Base-by-base conservation (phyloP, 345 rosid genomes). In the Dipteronia sinensis region DNA sequence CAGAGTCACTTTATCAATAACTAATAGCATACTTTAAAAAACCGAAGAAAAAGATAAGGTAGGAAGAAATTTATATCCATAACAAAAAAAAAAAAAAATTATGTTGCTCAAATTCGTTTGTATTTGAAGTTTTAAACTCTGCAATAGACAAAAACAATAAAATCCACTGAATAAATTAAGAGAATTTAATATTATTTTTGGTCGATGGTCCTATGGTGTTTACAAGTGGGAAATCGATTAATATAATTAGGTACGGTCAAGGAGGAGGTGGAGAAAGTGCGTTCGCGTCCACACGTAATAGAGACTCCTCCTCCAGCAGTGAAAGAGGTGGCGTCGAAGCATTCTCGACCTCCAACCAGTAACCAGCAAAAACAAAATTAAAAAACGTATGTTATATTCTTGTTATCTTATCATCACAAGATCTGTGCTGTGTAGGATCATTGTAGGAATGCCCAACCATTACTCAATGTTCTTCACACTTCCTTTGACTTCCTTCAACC, bases 251-350 rank as follows among this genome's bases (percentile, higher is more conserved):
- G 65, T 34, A 12, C 1, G 6, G 23, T 0, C 7, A 1, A 2
- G 17, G 19, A 72, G 23, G 46, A 1, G 46, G 46, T 10, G 2
- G 46, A 42, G 1, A 16, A 13, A 19, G 59, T 16, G 67, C 10
- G 76, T 34, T 3, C 23, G 29, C 51, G 16, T 6, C 4, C 55
- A 40, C 74, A 58, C 4, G 55, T 19, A 22, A 72, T 72, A 13
- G 23, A 22, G 9, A 40, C 29, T 65, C 62, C 58, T 53, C 58
- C 27, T 27, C 27, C 29, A 47, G 13, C 27, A 27, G 7, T 46
- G 42, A 25, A 73, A 74, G 69, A 15, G 69, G 68, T 63, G 58
- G 69, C 46, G 23, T 46, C 15, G 59, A 62, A 62, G 58, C 76
- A 46, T 44, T 44, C 23, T 23, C 25, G 17, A 13, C 51, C 59